These are phyloP conservation scores for Teratosphaeria destructans DNA, from an alignment of 2,329 filamentous ascomycete genomes.

Conservation along the genomic window DNA sequence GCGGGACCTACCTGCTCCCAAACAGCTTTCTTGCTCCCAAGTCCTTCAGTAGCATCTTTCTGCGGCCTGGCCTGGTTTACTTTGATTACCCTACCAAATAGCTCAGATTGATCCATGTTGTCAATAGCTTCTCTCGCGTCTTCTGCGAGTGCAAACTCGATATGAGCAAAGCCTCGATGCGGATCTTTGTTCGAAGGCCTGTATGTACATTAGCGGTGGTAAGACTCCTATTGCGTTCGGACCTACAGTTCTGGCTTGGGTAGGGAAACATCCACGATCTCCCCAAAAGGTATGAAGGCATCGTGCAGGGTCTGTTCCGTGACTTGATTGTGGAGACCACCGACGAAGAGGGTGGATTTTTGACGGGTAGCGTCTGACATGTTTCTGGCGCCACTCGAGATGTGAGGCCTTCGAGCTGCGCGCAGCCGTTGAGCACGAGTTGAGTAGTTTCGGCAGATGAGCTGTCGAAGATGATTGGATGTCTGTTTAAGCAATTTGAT, in stretches of 20 bases:
- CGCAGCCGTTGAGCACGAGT: neutral
- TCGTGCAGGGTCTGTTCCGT: conserved; percentile 68
- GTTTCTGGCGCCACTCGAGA: neutral
- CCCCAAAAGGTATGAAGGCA: conserved; percentile 93
- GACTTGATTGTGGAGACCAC: conserved; percentile 72
- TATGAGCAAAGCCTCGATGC: conserved; percentile 91
- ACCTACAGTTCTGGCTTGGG: conserved; percentile 68
- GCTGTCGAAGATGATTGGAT: conserved; percentile 1
- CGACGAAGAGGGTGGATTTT: conserved; percentile 87
- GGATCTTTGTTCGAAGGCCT: conserved; percentile 58
- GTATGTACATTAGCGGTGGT: neutral
- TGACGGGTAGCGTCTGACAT: conserved; percentile 72
- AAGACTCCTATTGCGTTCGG: neutral
- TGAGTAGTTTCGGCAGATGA: neutral
- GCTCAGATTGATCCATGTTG: conserved; percentile 96
- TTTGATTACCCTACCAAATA: conserved; percentile 86
- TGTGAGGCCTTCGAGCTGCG: neutral
- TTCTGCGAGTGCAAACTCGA: conserved; percentile 77
- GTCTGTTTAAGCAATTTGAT: neutral
- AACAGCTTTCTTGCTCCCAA: conserved; percentile 86
- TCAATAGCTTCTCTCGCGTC: conserved; percentile 94
- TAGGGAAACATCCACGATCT: conserved; percentile 81
- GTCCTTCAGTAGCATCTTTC: conserved; percentile 74
- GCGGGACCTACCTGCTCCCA: conserved; percentile 76
- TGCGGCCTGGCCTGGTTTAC: conserved; percentile 86